Percentiles rank a stretch among this genome's conserved stretches.
Evolutionary conservation across 148 eudicot genomes (phyloP).

Genomic region (Heliamphora exappendiculata): DNA sequence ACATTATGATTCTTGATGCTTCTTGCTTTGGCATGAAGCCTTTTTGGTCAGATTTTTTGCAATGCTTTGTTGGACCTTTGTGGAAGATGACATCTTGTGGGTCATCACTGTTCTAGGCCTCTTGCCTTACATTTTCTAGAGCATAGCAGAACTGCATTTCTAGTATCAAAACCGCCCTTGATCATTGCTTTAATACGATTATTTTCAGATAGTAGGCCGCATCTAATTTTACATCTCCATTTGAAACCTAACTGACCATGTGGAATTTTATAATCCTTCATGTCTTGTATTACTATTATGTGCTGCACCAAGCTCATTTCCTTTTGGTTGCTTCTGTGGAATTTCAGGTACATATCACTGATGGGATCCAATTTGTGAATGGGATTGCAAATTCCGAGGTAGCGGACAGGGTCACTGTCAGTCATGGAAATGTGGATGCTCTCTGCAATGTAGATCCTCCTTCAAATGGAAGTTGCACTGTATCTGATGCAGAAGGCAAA

Average conservation of each 20-base stretch:
- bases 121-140: neutral
- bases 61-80: neutral
- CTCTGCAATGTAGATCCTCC: conserved; percentile 6
- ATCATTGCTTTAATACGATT: neutral
- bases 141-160: neutral
- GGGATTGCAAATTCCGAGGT: conserved; percentile 23
- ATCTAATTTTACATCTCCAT: neutral
- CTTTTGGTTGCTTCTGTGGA: conserved; percentile 5
- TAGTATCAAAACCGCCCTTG: neutral
- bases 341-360: conserved; percentile 66
- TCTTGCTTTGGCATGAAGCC: neutral
- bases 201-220: neutral
- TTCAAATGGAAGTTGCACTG: conserved; percentile 14
- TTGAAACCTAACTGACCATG: neutral
- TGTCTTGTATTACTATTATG: neutral
- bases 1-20: neutral
- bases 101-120: neutral
- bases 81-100: neutral
- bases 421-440: conserved; percentile 10
- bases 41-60: neutral
- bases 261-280: neutral
- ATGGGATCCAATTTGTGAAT: conserved; percentile 69
- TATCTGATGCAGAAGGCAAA: conserved; percentile 17
- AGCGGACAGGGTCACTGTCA: conserved; percentile 13
- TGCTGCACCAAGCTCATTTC: neutral